Evolutionary conservation across 305 asterid species (phyloP).

Genomic region (Withania somnifera): DNA sequence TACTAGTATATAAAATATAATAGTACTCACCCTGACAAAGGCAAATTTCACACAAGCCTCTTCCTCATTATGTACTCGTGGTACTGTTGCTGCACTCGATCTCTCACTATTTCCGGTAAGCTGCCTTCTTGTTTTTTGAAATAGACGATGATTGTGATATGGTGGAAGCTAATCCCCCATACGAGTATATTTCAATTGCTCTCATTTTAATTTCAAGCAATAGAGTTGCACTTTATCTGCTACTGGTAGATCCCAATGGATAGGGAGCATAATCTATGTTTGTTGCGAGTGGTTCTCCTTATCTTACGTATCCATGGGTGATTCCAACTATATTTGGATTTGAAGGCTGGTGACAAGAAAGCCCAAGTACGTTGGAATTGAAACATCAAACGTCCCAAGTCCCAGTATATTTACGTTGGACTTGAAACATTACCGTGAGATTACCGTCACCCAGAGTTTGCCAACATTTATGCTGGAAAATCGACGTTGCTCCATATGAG

Average conservation of each 20-base stretch:
- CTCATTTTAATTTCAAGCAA: not conserved
- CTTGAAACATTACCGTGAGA: no score
- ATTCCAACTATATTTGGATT: no score
- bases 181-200: not conserved
- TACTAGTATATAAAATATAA: not conserved
- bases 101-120: not conserved
- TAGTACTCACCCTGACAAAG: conserved; percentile 25
- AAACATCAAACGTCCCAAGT: no score
- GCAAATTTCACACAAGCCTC: not conserved
- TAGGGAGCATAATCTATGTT: not conserved
- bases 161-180: not conserved
- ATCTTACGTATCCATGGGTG: not conserved
- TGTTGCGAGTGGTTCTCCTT: not conserved
- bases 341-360: no score
- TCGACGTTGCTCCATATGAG: no score
- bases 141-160: not conserved
- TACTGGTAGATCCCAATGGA: not conserved
- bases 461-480: no score
- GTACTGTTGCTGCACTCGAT: not conserved
- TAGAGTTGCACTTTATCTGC: no score
- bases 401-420: no score
- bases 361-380: no score
- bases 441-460: no score
- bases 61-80: not conserved
- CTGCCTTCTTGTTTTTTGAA: not conserved